phyloP scores from a whole-genome alignment of 2,329 filamentous ascomycete species.

The Ascochyta koolunga region DNA sequence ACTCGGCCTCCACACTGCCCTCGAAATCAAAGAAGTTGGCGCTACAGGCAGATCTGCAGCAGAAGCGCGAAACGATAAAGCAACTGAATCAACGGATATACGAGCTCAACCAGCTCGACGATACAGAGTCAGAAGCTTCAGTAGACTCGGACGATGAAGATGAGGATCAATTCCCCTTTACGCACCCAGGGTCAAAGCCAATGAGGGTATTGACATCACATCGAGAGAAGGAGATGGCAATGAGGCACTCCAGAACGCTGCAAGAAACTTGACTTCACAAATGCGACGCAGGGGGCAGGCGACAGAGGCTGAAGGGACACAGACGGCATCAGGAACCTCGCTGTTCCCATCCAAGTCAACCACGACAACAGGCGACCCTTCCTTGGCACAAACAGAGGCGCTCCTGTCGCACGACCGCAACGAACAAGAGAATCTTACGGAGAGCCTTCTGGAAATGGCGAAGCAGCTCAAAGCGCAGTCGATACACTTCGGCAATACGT shows the following conservation, averaged over 20 bases:
- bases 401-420: conserved; percentile 76
- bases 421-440: conserved; percentile 83
- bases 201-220: conserved; percentile 43
- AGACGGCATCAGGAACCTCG: conserved; percentile 42
- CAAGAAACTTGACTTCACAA: conserved; percentile 42
- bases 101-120: conserved; percentile 69
- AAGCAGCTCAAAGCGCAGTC: conserved; percentile 77
- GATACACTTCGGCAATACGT: conserved; percentile 70
- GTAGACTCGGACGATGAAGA: conserved; percentile 51
- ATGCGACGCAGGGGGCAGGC: conserved; percentile 41
- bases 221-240: conserved; percentile 35
- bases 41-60: conserved; percentile 66
- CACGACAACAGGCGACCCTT: conserved; percentile 34
- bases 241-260: conserved; percentile 42
- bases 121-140: conserved; percentile 42
- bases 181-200: conserved; percentile 47
- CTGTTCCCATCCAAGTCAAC: conserved; percentile 49
- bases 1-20: conserved; percentile 61
- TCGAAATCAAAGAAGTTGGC: conserved; percentile 61
- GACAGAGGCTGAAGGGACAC: conserved; percentile 28
- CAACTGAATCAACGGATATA: conserved; percentile 68
- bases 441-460: conserved; percentile 81
- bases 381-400: conserved; percentile 60
- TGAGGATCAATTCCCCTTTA: conserved; percentile 51
- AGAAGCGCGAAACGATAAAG: conserved; percentile 70